Evolutionary conservation across 2,329 filamentous ascomycete species (phyloP), one percentile per base, ranked within the genome.

Genomic region (Ambrosiella xylebori): DNA sequence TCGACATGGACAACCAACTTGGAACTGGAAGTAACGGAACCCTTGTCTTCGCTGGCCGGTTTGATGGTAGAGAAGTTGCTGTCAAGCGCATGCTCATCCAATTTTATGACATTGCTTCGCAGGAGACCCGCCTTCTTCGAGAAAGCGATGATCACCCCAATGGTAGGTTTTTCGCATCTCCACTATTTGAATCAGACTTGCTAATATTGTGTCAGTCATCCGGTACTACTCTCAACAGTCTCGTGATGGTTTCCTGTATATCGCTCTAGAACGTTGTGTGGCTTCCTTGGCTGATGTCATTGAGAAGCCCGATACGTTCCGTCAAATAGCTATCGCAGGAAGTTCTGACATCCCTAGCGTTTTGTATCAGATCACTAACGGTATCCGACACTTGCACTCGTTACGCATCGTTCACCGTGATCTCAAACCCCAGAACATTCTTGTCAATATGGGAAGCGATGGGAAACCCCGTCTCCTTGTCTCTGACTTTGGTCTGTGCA

Each of bases 11-110:
- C 51, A 73, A 78, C 64, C 78, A 83, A 62, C 73, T 85, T 37
- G 82, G 82, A 19, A 84, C 88, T 60, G 93, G 93, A 57, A 97
- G 91, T 68, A 95, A 96, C 66, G 93, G 93, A n/a, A 98, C 93
- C 0, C 82, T 94, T 57, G 93, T 98, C 0, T 97, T 93, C 68
- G 85, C 88, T 54, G 93, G 93, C n/a, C 87, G 84, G 57, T 97
- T 95, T 68, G 93, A 95, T 68, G 89, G 89, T 27, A 84, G 90
- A 55, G 85, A 90, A 50, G 91, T 98, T 35, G 93, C 93, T 1
- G 88, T 98, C 53, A 98, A 98, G 74, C 82, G 93, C 39, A 95
- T 98, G 88, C 76, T 97, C 61, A 88, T 91, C 39, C 88, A 95
- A 64, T 96, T 96, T 65, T 96, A 90, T 67, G 91, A 95, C 63